These are phyloP conservation scores for Phytophthora citrophthora DNA, from an alignment of 352 stramenopile genomes.

Conservation along the genomic window DNA sequence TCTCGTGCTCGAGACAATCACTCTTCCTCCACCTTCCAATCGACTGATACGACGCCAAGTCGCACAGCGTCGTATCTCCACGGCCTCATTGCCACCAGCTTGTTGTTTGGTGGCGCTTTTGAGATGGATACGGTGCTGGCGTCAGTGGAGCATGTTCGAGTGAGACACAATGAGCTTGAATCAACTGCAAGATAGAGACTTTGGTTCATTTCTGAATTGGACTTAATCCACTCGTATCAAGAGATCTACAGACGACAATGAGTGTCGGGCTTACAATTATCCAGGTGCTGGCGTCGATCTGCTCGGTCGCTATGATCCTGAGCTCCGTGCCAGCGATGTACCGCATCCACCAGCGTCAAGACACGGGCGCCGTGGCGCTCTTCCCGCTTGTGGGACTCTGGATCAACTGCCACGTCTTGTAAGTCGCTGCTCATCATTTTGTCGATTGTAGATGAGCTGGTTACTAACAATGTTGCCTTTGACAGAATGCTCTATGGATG, in stretches of 20 bases:
- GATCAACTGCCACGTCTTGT: slow-evolving; percentile 48
- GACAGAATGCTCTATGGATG: slow-evolving; percentile 43
- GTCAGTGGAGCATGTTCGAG: slow-evolving; percentile 10
- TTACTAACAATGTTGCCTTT: slow-evolving; percentile 15
- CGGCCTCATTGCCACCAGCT: slow-evolving; percentile 26
- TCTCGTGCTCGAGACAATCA: slow-evolving; percentile 31
- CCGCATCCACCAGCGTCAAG: slow-evolving; percentile 41
- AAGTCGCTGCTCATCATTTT: slow-evolving; percentile 10
- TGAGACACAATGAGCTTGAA: slow-evolving; percentile 1
- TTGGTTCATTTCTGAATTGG: slow-evolving; percentile 32
- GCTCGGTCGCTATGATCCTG: slow-evolving; percentile 45
- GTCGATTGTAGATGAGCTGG: slow-evolving; percentile 7
- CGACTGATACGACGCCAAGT: slow-evolving; percentile 30
- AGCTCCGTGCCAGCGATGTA: slow-evolving; percentile 45
- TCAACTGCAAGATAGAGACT: background rate
- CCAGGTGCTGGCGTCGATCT: slow-evolving; percentile 44
- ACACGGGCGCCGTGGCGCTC: slow-evolving; percentile 41
- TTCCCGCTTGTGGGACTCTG: slow-evolving; percentile 49
- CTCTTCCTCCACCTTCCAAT: slow-evolving; percentile 23
- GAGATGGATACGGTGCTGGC: slow-evolving; percentile 17
- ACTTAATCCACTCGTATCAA: slow-evolving; percentile 3
- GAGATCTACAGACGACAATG: slow-evolving; percentile 18
- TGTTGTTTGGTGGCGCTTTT: slow-evolving; percentile 7
- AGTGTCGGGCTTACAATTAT: slow-evolving; percentile 35
- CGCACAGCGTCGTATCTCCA: slow-evolving; percentile 2